Base-by-base conservation (phyloP, 83 land plant genomes). In the Isoetes engelmannii region DNA sequence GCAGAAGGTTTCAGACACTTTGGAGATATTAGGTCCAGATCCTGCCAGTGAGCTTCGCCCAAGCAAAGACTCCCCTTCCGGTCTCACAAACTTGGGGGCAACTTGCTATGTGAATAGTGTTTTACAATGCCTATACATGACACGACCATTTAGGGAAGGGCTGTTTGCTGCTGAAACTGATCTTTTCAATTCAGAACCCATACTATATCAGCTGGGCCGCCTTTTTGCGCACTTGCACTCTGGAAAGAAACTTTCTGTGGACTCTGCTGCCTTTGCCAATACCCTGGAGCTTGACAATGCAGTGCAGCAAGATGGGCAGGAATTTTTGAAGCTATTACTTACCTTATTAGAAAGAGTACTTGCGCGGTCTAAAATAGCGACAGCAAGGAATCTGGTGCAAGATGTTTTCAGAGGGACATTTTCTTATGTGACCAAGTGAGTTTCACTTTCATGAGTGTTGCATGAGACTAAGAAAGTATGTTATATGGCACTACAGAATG, bases 101-200 rank as follows among this genome's bases (percentile, higher is more conserved):
- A 94, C 99, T 5, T 94, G 99, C 82, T 94, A 94, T 84, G 99
- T 92, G n/a, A 94, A 94, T 55, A 90, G 97, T 80, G 94, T 94
- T 49, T 82, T 94, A 54, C 99, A 94, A 63, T 94, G 88, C 68
- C 81, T 94, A 48, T 94, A 84, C 69, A 90, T 92, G 97, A 90
- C 65, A 62, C 58, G 72, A 54, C 63, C 85, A 37, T 94, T 94
- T 66, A 67, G 90, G 6, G 72, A 57, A 41, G 87, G 97, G 47
- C 67, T 94, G 49, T 88, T 90, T 77, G 81, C 86, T 56, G 84
- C 90, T 47, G 97, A 90, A 72, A 74, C 77, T 15, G 97, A 85
- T 5, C 66, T 90, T 60, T 75, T 94, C 63, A 70, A 76, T 58
- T 63, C 80, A 19, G 78, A 90, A 54, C 85, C 93, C 20, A 97